Evolutionary conservation across 345 rosid species (phyloP).

Genomic region (Eucalyptus camaldulensis): DNA sequence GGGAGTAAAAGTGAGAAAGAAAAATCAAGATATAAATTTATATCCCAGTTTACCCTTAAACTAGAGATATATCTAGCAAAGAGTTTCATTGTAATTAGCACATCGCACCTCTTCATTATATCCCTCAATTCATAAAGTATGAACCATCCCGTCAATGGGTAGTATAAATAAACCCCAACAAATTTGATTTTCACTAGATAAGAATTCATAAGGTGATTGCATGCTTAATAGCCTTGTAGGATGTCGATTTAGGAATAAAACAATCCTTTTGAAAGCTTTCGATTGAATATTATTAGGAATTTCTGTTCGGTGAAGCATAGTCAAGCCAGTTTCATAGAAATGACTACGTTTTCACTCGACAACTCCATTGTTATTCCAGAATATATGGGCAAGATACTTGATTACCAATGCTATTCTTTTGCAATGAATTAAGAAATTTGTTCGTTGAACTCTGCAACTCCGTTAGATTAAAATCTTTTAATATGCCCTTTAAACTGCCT

Average conservation of each 20-base stretch:
- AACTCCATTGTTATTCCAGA: neutral
- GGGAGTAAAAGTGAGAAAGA: no score
- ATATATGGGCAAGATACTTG: no score
- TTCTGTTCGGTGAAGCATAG: neutral
- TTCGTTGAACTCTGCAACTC: neutral
- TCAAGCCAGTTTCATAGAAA: neutral
- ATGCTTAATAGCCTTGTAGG: neutral
- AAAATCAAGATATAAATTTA: no score
- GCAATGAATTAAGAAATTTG: no score
- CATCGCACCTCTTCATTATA: no score
- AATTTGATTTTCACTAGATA: neutral
- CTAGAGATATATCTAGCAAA: no score
- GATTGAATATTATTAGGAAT: accelerated
- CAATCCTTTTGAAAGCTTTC: neutral
- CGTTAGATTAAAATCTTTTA: neutral
- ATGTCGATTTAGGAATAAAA: neutral
- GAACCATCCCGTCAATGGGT: no score
- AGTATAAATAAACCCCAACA: no score
- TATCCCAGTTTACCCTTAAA: no score
- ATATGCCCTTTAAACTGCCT: neutral
- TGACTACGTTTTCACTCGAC: neutral
- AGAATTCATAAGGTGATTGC: neutral
- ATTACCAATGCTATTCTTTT: no score
- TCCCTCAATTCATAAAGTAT: no score
- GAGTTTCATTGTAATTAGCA: no score